phyloP scores from a whole-genome alignment of 805 yeast genomes.

The Suhomyces tanzawaensis region DNA sequence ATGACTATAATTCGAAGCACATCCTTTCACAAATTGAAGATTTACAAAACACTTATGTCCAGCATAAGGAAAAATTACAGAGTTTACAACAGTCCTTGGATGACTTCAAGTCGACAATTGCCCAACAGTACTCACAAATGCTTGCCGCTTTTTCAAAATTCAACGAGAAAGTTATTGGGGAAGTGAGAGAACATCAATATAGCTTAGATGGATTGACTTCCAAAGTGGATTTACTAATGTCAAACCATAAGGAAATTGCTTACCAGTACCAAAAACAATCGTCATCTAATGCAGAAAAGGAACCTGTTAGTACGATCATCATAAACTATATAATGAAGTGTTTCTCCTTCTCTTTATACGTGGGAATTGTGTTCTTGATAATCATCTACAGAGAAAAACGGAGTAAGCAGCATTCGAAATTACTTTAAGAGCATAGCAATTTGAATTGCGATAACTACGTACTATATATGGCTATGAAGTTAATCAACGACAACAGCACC shows the following conservation, averaged over 20 bases:
- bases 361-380: conserved; percentile 40
- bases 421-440: too few species aligned
- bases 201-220: conserved; percentile 31
- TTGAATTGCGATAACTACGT: too few species aligned
- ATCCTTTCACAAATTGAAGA: conserved; percentile 15
- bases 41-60: conserved; percentile 14
- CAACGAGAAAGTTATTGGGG: conserved; percentile 39
- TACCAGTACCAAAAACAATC: conserved; percentile 21
- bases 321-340: conserved; percentile 30
- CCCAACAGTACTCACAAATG: conserved; percentile 33
- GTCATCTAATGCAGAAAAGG: conserved; percentile 6
- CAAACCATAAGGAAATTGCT: conserved; percentile 37
- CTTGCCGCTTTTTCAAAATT: conserved; percentile 28
- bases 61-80: conserved; percentile 18
- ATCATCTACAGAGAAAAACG: too few species aligned
- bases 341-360: conserved; percentile 41
- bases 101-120: conserved; percentile 26
- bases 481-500: conserved; percentile 6
- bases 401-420: conserved; percentile 44
- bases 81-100: conserved; percentile 18
- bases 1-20: conserved; percentile 7
- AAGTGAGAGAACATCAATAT: conserved; percentile 40
- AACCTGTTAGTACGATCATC: conserved; percentile 21
- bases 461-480: not conserved
- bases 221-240: conserved; percentile 42